Conservation (phyloP, 495 filamentous ascomycete genomes). For the Penicillium steckii region DNA sequence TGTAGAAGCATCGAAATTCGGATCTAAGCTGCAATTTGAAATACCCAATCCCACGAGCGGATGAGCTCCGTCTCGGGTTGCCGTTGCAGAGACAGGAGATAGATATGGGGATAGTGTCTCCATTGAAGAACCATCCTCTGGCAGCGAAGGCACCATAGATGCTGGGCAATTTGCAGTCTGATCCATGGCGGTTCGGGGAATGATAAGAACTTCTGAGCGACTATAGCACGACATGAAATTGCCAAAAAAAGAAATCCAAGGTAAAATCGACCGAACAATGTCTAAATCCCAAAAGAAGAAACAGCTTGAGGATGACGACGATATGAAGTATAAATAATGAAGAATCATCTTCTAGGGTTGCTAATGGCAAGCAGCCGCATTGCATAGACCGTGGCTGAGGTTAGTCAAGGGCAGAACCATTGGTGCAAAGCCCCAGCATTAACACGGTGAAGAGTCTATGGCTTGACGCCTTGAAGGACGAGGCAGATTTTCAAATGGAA, state of each 20-base stretch:
- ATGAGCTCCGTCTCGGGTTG: conserved; percentile 15
- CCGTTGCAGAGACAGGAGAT: conserved; percentile 15
- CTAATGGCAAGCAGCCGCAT: conserved; percentile 21
- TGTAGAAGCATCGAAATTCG: conserved; percentile 10
- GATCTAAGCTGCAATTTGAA: conserved; percentile 25
- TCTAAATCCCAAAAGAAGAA: conserved; percentile 9
- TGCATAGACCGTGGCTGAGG: conserved; percentile 36
- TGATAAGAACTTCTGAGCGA: background rate
- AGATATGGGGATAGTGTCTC: conserved; percentile 20
- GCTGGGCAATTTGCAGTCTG: conserved; percentile 7
- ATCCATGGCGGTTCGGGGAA: conserved; percentile 13
- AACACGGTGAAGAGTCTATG: conserved; percentile 24
- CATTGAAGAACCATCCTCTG: conserved; percentile 16
- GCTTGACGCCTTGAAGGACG: conserved; percentile 32
- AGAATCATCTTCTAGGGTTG: conserved; percentile 21
- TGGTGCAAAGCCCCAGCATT: conserved; percentile 27
- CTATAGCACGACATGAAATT: background rate
- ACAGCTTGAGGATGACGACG: conserved; percentile 4
- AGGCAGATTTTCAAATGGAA: conserved; percentile 37
- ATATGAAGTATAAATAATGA: conserved; percentile 26
- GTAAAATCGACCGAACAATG: conserved; percentile 8
- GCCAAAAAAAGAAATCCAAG: conserved; percentile 2
- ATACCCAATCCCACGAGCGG: conserved; percentile 33
- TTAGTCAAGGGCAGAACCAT: conserved; percentile 22
- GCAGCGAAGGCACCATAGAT: conserved; percentile 7